Conservation (phyloP, 2,329 filamentous ascomycete genomes). For the Phialophora verrucosa region DNA sequence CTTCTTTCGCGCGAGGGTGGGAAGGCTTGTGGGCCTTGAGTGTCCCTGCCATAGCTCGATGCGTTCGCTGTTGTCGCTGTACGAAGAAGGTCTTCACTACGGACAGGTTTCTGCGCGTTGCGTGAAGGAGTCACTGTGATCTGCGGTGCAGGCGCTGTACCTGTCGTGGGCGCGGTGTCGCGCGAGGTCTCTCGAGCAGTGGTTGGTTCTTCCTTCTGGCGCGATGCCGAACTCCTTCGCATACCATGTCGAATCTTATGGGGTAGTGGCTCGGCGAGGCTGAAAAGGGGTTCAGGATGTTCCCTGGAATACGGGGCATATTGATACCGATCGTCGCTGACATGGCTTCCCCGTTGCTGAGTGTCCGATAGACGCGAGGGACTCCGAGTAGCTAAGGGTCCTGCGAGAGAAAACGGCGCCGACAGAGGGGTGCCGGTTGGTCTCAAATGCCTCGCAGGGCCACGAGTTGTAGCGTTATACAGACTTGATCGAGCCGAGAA, state of each 20-base stretch:
- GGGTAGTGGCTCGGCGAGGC: not conserved
- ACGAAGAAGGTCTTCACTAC: not conserved
- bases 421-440: not conserved
- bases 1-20: not conserved
- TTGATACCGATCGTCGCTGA: not conserved
- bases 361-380: not conserved
- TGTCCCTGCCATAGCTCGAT: not conserved
- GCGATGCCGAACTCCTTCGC: not conserved
- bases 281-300: not conserved
- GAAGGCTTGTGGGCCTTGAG: not conserved
- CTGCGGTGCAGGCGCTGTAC: not conserved
- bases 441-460: not conserved
- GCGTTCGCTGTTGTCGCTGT: not conserved
- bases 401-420: not conserved
- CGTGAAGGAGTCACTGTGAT: not conserved
- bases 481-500: conserved; percentile 1
- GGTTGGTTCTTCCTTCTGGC: not conserved
- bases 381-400: not conserved
- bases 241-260: not conserved
- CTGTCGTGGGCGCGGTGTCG: not conserved
- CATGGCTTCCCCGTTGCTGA: not conserved
- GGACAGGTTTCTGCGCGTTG: not conserved
- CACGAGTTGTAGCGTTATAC: not conserved
- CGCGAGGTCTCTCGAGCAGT: not conserved
- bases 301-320: not conserved